phyloP scores from a whole-genome alignment of 2,329 filamentous ascomycete species.

The Penicillium crustosum region DNA sequence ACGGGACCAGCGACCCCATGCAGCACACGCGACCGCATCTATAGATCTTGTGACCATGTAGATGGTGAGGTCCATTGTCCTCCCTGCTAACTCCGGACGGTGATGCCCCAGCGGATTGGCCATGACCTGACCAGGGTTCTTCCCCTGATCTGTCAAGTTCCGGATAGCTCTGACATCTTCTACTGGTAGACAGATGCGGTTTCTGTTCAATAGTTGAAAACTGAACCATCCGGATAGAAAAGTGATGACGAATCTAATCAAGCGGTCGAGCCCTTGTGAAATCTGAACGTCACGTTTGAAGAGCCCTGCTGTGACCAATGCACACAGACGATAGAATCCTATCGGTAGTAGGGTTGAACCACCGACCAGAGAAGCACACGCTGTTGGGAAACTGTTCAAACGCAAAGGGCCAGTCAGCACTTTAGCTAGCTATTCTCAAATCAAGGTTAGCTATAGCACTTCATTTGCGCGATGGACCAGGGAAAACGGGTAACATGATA shows the following conservation, averaged over 20 bases:
- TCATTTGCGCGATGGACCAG: neutral
- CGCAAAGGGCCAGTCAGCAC: conserved; percentile 44
- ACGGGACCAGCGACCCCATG: conserved; percentile 57
- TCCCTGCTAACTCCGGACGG: conserved; percentile 58
- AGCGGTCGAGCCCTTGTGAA: conserved; percentile 21
- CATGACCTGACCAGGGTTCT: conserved; percentile 5
- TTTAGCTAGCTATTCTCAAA: conserved; percentile 35
- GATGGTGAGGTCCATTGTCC: conserved; percentile 79
- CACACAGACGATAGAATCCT: conserved; percentile 29
- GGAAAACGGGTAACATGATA: conserved; percentile 9
- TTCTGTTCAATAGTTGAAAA: conserved; percentile 51
- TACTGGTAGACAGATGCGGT: conserved; percentile 23
- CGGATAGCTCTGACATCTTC: conserved; percentile 9
- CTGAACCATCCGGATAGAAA: conserved; percentile 52
- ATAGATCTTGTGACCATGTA: conserved; percentile 71
- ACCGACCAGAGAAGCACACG: conserved; percentile 53
- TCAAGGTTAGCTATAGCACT: conserved; percentile 20
- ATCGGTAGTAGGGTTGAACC: conserved; percentile 51
- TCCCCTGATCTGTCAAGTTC: conserved; percentile 5
- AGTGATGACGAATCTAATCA: conserved; percentile 46
- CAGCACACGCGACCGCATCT: conserved; percentile 66
- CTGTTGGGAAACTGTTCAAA: conserved; percentile 52
- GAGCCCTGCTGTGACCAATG: conserved; percentile 22
- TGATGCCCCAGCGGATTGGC: conserved; percentile 14
- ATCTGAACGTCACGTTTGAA: conserved; percentile 18